Conservation (phyloP, 1,284 basidiomycete species). For the Waitea zeae region DNA sequence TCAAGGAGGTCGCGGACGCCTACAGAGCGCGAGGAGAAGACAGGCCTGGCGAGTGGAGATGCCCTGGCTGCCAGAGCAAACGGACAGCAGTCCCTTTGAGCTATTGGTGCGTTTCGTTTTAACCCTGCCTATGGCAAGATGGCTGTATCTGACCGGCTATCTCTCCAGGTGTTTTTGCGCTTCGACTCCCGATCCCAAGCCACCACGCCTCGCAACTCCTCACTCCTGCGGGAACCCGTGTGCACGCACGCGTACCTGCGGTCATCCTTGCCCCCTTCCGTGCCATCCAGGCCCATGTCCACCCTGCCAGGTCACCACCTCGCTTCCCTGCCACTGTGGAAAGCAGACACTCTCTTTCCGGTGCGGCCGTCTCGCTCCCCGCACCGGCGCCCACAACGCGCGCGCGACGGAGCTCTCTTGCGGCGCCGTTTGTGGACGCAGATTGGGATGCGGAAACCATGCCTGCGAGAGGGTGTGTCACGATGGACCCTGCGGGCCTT, state of each 20-base stretch:
- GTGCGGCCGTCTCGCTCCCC: constrained; percentile 32
- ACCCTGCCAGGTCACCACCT: constrained; percentile 35
- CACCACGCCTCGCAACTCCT: constrained; percentile 53
- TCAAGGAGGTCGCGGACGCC: constrained; percentile 60
- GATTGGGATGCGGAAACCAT: constrained; percentile 62
- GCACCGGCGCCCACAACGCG: constrained; percentile 10
- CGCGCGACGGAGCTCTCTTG: constrained; percentile 38
- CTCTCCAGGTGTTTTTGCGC: constrained; percentile 67
- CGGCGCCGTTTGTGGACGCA: constrained; percentile 17
- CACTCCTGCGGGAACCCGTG: constrained; percentile 78
- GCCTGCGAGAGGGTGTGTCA: constrained; percentile 49
- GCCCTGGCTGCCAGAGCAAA: constrained; percentile 75
- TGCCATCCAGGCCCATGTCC: constrained; percentile 74
- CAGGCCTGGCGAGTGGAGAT: constrained; percentile 63
- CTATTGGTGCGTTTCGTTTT: constrained; percentile 54
- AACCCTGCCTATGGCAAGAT: too few species aligned
- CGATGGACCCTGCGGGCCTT: constrained; percentile 50
- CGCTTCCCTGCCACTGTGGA: constrained; percentile 50
- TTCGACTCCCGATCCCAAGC: constrained; percentile 52
- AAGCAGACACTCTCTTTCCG: constrained; percentile 42
- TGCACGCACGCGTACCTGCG: constrained; percentile 41
- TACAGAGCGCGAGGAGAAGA: constrained; percentile 58
- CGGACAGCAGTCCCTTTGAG: constrained; percentile 42
- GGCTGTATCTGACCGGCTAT: not conserved
- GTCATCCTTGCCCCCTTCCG: constrained; percentile 52